These are phyloP conservation scores for Lachancea dasiensis DNA, from an alignment of 805 yeast genomes.

Conservation along the genomic window DNA sequence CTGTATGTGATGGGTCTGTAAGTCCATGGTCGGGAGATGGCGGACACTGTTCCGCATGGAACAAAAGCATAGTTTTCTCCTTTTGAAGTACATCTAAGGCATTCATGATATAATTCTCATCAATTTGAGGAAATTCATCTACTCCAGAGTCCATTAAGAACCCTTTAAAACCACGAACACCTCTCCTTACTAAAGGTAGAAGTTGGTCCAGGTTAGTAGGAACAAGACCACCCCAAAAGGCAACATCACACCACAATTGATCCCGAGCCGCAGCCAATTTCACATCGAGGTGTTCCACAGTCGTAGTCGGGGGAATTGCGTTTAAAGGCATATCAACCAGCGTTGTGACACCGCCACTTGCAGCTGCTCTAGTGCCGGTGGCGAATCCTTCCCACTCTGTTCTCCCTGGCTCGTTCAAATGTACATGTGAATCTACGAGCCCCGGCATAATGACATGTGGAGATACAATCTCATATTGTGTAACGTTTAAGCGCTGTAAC, in stretches of 20 bases:
- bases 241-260: conserved; percentile 88
- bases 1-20: conserved; percentile 23
- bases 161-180: conserved; percentile 92
- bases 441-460: conserved; percentile 79
- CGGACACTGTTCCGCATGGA: conserved; percentile 88
- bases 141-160: conserved; percentile 94
- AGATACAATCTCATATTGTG: conserved; percentile 46
- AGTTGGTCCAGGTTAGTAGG: conserved; percentile 70
- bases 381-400: conserved; percentile 98
- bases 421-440: conserved; percentile 89
- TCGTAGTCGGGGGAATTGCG: conserved; percentile 94
- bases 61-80: conserved; percentile 68
- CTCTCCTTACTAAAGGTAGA: conserved; percentile 70
- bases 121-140: conserved; percentile 86
- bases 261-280: conserved; percentile 75
- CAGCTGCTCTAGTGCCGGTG: conserved; percentile 93
- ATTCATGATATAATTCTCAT: conserved; percentile 51
- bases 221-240: conserved; percentile 93
- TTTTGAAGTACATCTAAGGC: conserved; percentile 64
- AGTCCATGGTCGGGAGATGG: conserved; percentile 30
- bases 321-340: conserved; percentile 94
- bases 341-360: conserved; percentile 93
- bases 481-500: conserved; percentile 39
- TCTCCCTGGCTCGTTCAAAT: conserved; percentile 93
- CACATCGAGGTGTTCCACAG: conserved; percentile 62